A percentile compares a stretch with the other conserved stretches of the same genome.
These are phyloP conservation scores for Suhomyces panamericanus DNA, from an alignment of 1,139 yeast species.

Conservation along the genomic window DNA sequence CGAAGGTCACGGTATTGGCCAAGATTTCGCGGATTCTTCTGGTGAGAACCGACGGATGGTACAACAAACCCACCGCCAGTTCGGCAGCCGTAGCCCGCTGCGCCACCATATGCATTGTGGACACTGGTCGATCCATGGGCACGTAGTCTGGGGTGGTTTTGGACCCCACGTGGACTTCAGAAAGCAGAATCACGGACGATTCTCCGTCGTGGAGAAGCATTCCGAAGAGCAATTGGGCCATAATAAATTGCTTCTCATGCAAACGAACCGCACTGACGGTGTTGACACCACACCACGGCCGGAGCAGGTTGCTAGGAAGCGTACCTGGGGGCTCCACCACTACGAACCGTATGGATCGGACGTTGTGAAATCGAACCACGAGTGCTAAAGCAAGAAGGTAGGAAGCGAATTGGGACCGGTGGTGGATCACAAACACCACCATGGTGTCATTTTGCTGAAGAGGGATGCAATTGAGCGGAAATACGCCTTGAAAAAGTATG, in stretches of 20 bases:
- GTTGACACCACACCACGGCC: slow-evolving; percentile 30
- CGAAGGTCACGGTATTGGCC: background rate
- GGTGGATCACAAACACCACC: slow-evolving; percentile 17
- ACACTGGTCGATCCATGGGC: slow-evolving; percentile 5
- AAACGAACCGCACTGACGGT: slow-evolving; percentile 18
- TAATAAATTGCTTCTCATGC: slow-evolving; percentile 10
- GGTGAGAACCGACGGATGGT: slow-evolving; percentile 4
- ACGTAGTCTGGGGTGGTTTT: background rate
- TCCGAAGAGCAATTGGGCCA: background rate
- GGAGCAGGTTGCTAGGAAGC: slow-evolving; percentile 10
- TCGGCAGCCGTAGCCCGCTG: background rate
- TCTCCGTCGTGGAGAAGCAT: background rate
- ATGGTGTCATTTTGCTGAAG: background rate
- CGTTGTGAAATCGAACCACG: slow-evolving; percentile 8
- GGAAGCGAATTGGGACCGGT: slow-evolving; percentile 12
- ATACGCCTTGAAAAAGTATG: background rate
- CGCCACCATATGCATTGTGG: slow-evolving; percentile 1
- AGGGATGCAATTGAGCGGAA: background rate
- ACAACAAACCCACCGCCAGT: slow-evolving; percentile 5
- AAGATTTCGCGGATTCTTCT: slow-evolving; percentile 1
- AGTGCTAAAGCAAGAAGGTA: slow-evolving; percentile 21
- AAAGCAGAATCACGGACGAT: slow-evolving; percentile 2
- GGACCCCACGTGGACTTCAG: background rate
- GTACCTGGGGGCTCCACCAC: slow-evolving; percentile 12
- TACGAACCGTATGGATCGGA: slow-evolving; percentile 14